Evolutionary conservation across 225 moss, liverwort and hornwort genomes (phyloP).

Genomic region (Bryum argenteum): DNA sequence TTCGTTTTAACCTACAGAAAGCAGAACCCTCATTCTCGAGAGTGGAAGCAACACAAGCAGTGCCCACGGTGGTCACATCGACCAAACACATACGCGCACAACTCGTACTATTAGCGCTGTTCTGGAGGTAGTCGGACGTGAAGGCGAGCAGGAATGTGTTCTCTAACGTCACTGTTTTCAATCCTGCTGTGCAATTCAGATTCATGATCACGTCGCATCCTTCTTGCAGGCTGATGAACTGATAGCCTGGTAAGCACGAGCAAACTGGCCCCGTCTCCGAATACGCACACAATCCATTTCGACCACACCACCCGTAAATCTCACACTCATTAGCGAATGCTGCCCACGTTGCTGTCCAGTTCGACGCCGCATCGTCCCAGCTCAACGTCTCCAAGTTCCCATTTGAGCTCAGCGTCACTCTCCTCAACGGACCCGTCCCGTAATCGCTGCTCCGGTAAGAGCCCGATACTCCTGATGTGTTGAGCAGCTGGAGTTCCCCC

Average conservation of each 20-base stretch:
- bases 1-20: constrained; percentile 42
- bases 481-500: constrained; percentile 41
- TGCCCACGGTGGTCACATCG: constrained; percentile 22
- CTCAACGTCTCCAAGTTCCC: constrained; percentile 42
- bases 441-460: constrained; percentile 43
- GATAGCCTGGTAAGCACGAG: constrained; percentile 51
- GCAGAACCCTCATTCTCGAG: constrained; percentile 40
- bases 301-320: constrained; percentile 54
- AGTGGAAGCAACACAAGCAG: constrained; percentile 40
- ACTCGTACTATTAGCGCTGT: constrained; percentile 31
- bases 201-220: constrained; percentile 37
- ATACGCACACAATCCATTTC: constrained; percentile 41
- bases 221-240: constrained; percentile 19
- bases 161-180: constrained; percentile 42
- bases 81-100: constrained; percentile 33
- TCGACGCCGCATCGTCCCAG: constrained; percentile 32
- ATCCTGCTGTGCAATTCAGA: constrained; percentile 47
- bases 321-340: constrained; percentile 43
- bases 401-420: constrained; percentile 31
- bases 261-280: constrained; percentile 35
- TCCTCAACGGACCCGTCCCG: constrained; percentile 37
- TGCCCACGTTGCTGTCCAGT: constrained; percentile 46
- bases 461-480: constrained; percentile 28
- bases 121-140: constrained; percentile 43
- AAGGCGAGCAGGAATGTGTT: constrained; percentile 42